A percentile compares a stretch with the other conserved stretches of the same genome.
These are phyloP conservation scores for Galium porrigens DNA, from an alignment of 305 asterid genomes.

Conservation along the genomic window DNA sequence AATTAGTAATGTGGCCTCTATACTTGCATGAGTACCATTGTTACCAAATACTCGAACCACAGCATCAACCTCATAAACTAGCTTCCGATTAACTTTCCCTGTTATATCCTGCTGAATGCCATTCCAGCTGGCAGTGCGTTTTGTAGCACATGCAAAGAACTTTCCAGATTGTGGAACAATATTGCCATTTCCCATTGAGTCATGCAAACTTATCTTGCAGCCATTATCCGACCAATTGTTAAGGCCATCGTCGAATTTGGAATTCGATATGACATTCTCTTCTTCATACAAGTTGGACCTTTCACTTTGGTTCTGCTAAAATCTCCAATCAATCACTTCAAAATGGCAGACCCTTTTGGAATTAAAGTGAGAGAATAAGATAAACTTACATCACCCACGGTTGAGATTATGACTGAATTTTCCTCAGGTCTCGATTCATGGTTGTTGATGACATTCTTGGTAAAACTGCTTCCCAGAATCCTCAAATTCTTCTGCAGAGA, in stretches of 20 bases:
- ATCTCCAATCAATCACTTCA: not conserved
- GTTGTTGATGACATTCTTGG: slow-evolving; percentile 41
- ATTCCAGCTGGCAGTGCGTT: slow-evolving; percentile 50
- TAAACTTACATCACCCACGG: slow-evolving; percentile 36
- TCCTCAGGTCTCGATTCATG: too few species aligned
- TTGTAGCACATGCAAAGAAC: slow-evolving; percentile 48
- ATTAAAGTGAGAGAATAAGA: slow-evolving; percentile 10
- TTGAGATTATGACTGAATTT: slow-evolving; percentile 39
- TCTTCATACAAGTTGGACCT: slow-evolving; percentile 27
- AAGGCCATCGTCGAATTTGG: slow-evolving; percentile 51
- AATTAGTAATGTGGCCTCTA: slow-evolving; percentile 49
- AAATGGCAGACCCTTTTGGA: slow-evolving; percentile 17
- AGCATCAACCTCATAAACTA: slow-evolving; percentile 53
- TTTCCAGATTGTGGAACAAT: slow-evolving; percentile 51
- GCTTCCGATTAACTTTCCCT: slow-evolving; percentile 49
- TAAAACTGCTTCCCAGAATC: slow-evolving; percentile 18
- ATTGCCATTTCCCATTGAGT: slow-evolving; percentile 44
- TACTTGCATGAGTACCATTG: slow-evolving; percentile 32
- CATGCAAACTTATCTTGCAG: slow-evolving; percentile 44
- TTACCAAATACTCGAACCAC: slow-evolving; percentile 48
- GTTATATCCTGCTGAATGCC: slow-evolving; percentile 83
- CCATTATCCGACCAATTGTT: slow-evolving; percentile 70
- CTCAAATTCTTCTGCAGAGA: slow-evolving; percentile 28
- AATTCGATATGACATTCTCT: slow-evolving; percentile 39
- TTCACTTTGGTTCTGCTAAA: slow-evolving; percentile 26